Evolutionary conservation across 1,139 yeast genomes (phyloP), one percentile per base, ranked within the genome.

Genomic region (Sugiyamaella novakii): DNA sequence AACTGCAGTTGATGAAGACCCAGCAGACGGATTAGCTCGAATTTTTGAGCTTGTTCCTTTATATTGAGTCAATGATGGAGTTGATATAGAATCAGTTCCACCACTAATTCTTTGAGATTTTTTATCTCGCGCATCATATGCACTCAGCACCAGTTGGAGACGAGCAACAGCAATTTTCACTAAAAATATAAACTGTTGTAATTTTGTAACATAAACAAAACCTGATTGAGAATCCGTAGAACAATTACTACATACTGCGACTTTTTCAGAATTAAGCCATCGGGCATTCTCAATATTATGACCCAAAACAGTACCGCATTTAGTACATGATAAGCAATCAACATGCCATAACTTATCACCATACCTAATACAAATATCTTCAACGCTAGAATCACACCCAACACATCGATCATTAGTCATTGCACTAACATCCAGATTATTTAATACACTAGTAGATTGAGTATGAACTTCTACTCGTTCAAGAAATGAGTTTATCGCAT

Each of bases 141-240:
- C 70, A 28, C 73, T 74, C 78, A 87, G 80, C 0, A 85, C 89
- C 18, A 83, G 77, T 59, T 79, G 81, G 2, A 96, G 84, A 51
- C 97, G 76, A 5, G 84, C 79, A 43, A 89, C 73, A 0, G 98
- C 98, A 57, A 92, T 89, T 60, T 87, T 85, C 56, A 91, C 72
- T 44, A 92, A 70, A 63, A 81, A 88, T 21, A 84, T 74, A 63
- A 88, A 77, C 66, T 92, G 98, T 17, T 80, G 68, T 44, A 88
- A 75, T 54, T 82, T 84, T 3, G 87, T 76, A 0, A 89, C 82
- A n/a, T 68, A 62, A 41, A 72, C 76, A 63, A 91, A 88, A 0
- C 88, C 89, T 0, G 72, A 59, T 15, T 68, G 64, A 0, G 80
- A 73, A 43, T 75, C 77, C 0, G 76, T 73, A 50, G 72, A 70